phyloP scores from a whole-genome alignment of 441 rosid genomes.

The Eutrema salsugineum region DNA sequence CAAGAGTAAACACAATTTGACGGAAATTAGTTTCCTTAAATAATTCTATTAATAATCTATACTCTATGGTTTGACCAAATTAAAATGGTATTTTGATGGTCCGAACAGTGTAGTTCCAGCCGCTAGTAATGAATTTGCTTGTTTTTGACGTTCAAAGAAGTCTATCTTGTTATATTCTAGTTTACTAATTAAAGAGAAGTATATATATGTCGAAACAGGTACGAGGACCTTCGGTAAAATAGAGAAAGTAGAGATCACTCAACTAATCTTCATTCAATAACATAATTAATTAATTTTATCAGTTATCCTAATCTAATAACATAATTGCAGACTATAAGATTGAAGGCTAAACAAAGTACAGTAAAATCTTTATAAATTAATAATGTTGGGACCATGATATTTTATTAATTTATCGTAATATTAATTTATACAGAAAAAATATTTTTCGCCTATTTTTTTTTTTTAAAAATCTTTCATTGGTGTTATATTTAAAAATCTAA shows the following conservation, averaged over 20 bases:
- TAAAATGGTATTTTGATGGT: not conserved
- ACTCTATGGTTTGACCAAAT: conserved; percentile 14
- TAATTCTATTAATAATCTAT: not conserved
- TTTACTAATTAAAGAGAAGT: not conserved
- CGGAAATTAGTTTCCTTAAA: not conserved
- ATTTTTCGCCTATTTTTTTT: too few relatives aligned
- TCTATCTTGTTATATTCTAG: not conserved
- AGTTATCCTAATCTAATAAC: too few relatives aligned
- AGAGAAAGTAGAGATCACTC: not conserved
- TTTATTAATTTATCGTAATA: too few relatives aligned
- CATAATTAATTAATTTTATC: too few relatives aligned
- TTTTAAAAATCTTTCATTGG: too few relatives aligned
- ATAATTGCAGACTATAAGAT: not conserved
- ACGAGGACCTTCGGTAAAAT: not conserved
- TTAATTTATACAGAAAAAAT: too few relatives aligned
- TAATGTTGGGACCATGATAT: too few relatives aligned
- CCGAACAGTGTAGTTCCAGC: not conserved
- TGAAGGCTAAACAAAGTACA: not conserved
- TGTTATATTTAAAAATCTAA: too few relatives aligned
- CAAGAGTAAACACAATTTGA: conserved; percentile 2
- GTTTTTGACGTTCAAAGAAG: conserved; percentile 5
- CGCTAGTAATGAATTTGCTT: not conserved
- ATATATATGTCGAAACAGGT: not conserved
- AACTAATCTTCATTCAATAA: not conserved
- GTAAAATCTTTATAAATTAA: too few relatives aligned